Evolutionary conservation across 441 rosid genomes (phyloP).

Genomic region (Capsella rubella): DNA sequence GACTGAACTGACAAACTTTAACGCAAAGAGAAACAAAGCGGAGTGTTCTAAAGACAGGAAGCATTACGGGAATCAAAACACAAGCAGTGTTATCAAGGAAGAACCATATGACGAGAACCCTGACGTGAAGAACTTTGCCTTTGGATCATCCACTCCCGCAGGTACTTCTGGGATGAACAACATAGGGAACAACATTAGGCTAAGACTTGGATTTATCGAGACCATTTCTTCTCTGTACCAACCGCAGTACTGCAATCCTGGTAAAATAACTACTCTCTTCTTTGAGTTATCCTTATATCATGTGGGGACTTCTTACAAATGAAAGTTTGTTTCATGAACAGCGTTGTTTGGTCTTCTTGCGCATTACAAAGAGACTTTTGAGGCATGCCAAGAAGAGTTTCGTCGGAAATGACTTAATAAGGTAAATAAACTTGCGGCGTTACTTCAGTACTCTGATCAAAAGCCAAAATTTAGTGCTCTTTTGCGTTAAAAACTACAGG

Average conservation of each 20-base stretch:
- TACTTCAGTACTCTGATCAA: constrained; percentile 2
- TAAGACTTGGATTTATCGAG: constrained; percentile 53
- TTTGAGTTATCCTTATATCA: neutral
- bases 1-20: constrained; percentile 62
- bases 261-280: constrained; percentile 46
- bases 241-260: constrained; percentile 66
- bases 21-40: constrained; percentile 53
- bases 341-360: constrained; percentile 69
- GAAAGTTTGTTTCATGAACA: constrained; percentile 51
- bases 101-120: constrained; percentile 38
- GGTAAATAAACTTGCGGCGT: constrained; percentile 27
- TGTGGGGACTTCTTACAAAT: constrained; percentile 5
- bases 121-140: constrained; percentile 52
- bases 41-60: constrained; percentile 45
- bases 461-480: constrained; percentile 10
- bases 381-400: constrained; percentile 68
- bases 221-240: constrained; percentile 50
- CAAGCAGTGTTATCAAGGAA: constrained; percentile 39
- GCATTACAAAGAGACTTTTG: constrained; percentile 78
- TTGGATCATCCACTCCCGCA: constrained; percentile 65
- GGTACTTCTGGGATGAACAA: constrained; percentile 30
- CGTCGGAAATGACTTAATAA: constrained; percentile 48
- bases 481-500: constrained; percentile 12
- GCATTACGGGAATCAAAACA: constrained; percentile 46
- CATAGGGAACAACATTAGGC: constrained; percentile 43